Evolutionary conservation across 179 eudicot genomes (phyloP).

Genomic region (Beta lomatogona): DNA sequence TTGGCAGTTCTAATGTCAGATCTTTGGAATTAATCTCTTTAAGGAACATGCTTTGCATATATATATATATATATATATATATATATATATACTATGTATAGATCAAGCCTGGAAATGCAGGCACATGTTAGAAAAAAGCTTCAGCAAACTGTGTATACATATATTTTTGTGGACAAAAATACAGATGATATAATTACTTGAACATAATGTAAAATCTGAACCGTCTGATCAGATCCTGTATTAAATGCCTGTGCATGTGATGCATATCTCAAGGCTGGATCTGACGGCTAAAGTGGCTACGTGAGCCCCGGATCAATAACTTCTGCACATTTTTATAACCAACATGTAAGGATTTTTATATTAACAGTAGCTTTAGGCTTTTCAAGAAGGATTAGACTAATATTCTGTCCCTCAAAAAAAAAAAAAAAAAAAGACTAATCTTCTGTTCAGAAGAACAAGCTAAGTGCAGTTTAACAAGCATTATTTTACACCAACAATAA

Average conservation of each 20-base stretch:
- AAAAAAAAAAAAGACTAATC: no score
- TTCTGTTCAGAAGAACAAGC: no score
- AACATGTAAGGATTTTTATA: no score
- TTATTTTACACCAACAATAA: no score
- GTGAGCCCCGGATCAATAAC: not conserved
- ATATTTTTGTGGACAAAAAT: not conserved
- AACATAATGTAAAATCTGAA: not conserved
- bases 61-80: conserved; percentile 6
- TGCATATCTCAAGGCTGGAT: not conserved
- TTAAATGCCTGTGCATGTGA: not conserved
- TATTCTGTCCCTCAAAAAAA: no score
- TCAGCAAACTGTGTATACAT: not conserved
- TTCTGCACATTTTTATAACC: not conserved
- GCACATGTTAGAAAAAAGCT: conserved; percentile 27
- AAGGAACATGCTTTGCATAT: conserved; percentile 22
- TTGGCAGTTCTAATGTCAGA: conserved; percentile 12
- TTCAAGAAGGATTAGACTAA: no score
- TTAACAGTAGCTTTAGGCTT: no score
- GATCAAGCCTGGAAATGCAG: conserved; percentile 14
- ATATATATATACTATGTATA: not conserved
- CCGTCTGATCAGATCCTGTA: not conserved
- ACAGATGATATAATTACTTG: not conserved
- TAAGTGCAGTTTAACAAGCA: no score
- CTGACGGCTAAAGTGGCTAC: not conserved
- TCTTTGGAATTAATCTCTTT: conserved; percentile 15